Conservation (phyloP, 2,329 filamentous ascomycete species). For the Trichoderma guizhouense region DNA sequence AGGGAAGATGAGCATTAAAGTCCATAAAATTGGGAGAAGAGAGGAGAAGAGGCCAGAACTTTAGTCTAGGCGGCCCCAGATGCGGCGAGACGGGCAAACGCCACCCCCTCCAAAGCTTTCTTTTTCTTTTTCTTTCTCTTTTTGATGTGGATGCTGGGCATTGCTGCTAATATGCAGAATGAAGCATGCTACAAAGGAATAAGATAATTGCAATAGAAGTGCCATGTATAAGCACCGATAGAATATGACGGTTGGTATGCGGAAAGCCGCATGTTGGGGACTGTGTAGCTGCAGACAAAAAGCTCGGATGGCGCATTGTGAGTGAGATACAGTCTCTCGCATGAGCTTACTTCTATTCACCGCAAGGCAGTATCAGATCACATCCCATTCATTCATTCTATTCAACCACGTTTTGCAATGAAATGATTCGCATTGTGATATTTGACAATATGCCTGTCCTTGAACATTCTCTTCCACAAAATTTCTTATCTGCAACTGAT, state of each 20-base stretch:
- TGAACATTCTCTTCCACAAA: background rate
- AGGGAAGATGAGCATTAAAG: background rate
- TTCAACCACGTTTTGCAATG: background rate
- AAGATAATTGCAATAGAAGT: background rate
- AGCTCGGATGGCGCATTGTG: background rate
- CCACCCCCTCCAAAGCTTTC: background rate
- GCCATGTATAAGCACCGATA: background rate
- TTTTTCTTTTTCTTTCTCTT: background rate
- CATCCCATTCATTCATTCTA: background rate
- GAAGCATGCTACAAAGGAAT: background rate
- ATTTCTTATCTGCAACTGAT: slow-evolving; percentile 9
- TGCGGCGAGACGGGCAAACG: background rate
- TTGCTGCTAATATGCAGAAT: background rate
- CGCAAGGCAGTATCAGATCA: background rate
- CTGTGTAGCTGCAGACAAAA: background rate
- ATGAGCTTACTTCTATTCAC: background rate
- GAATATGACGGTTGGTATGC: background rate
- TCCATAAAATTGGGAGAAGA: background rate
- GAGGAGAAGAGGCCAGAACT: background rate
- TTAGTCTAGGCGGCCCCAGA: background rate
- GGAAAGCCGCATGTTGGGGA: background rate
- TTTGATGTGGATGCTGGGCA: background rate
- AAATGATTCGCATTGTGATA: background rate
- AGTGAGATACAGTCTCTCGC: background rate
- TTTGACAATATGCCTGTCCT: background rate